Conservation (phyloP, 1,284 basidiomycete species). For the Laetiporus sulphureus region DNA sequence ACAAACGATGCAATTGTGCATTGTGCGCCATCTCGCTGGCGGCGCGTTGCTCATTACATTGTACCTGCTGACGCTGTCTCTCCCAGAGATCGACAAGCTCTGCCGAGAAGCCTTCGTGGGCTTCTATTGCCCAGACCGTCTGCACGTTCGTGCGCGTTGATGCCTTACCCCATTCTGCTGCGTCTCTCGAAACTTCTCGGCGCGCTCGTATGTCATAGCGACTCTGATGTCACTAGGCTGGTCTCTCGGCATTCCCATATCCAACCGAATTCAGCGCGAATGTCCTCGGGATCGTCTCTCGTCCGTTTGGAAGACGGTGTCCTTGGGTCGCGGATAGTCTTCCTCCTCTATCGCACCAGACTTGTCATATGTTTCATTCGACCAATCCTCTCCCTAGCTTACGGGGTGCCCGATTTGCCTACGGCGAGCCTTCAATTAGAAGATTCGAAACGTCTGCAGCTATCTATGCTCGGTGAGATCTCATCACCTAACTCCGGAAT, state of each 20-base stretch:
- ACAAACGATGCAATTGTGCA: too few relatives aligned
- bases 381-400: too few relatives aligned
- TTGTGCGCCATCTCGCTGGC: too few relatives aligned
- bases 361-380: background rate
- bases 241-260: background rate
- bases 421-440: too few relatives aligned
- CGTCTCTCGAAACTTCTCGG: constrained; percentile 4
- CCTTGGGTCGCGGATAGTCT: constrained; percentile 2
- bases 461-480: too few relatives aligned
- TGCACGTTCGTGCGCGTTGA: constrained; percentile 1
- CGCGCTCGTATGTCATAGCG: background rate
- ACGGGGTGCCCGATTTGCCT: too few relatives aligned
- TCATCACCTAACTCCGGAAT: too few relatives aligned
- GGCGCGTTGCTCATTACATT: too few relatives aligned
- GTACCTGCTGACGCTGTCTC: too few relatives aligned
- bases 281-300: background rate
- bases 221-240: background rate
- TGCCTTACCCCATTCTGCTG: constrained; percentile 1
- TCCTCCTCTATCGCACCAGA: background rate
- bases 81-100: background rate
- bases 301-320: background rate
- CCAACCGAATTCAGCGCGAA: background rate
- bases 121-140: background rate
- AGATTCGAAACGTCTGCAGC: too few relatives aligned
- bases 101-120: background rate